These are phyloP conservation scores for Gaertneriomyces semiglobifer DNA, from an alignment of 192 early-diverging fungal genomes.

Conservation along the genomic window DNA sequence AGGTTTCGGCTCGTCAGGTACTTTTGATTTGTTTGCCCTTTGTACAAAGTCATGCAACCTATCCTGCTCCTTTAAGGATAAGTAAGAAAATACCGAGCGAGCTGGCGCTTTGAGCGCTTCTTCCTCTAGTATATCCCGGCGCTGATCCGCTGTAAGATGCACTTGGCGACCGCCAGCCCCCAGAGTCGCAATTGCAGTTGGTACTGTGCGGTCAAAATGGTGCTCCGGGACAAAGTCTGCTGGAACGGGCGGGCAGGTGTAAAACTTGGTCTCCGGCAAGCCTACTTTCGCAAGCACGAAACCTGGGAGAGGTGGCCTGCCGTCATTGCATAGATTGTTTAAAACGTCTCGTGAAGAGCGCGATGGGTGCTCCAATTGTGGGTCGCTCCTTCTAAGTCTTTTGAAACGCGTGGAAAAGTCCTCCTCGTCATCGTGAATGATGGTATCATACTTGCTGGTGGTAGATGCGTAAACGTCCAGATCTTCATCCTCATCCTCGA, in stretches of 20 bases:
- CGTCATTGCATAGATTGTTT: constrained; percentile 46
- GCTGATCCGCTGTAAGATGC: constrained; percentile 46
- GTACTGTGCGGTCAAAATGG: constrained; percentile 1
- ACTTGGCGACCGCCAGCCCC: not conserved
- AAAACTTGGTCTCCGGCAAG: constrained; percentile 41
- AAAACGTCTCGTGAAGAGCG: not conserved
- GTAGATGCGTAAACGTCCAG: constrained; percentile 39
- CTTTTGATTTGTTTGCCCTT: constrained; percentile 28
- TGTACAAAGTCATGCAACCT: constrained; percentile 53
- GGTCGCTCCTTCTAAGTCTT: too few relatives aligned
- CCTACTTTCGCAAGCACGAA: constrained; percentile 46
- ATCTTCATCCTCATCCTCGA: constrained; percentile 55
- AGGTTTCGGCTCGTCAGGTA: not conserved
- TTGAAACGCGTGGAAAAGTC: constrained; percentile 4
- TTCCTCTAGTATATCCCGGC: constrained; percentile 69
- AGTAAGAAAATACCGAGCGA: constrained; percentile 71
- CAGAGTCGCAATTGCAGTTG: too few relatives aligned
- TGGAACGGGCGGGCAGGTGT: constrained; percentile 36
- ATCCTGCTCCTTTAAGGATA: constrained; percentile 64
- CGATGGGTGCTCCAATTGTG: too few relatives aligned
- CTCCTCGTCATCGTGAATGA: constrained; percentile 44
- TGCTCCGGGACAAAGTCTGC: constrained; percentile 34
- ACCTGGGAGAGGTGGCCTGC: constrained; percentile 49
- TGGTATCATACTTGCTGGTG: constrained; percentile 24
- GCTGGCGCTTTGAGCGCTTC: constrained; percentile 56